These are phyloP conservation scores for Crithidia mellificae DNA, from an alignment of 208 protist genomes.

Conservation along the genomic window DNA sequence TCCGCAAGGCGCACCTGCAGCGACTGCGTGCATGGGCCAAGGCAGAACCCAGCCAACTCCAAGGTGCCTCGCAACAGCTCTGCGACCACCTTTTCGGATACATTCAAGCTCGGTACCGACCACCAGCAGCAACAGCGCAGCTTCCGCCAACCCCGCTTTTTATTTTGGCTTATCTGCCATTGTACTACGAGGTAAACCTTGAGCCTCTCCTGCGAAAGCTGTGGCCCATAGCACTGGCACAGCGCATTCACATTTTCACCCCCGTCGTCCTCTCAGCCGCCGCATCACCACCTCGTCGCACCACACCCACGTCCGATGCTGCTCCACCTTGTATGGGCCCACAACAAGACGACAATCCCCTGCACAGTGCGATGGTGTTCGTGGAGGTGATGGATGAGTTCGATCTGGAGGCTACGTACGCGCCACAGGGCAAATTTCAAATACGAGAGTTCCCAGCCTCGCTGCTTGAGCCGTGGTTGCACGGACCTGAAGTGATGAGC, in stretches of 20 bases:
- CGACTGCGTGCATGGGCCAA: slow-evolving; percentile 44
- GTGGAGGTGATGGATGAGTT: slow-evolving; percentile 59
- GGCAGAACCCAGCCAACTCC: slow-evolving; percentile 32
- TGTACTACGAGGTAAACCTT: slow-evolving; percentile 80
- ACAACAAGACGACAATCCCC: slow-evolving; percentile 5
- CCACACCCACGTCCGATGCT: not conserved
- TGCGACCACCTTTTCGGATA: slow-evolving; percentile 50
- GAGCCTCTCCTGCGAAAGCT: slow-evolving; percentile 56
- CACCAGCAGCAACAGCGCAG: not conserved
- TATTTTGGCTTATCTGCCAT: slow-evolving; percentile 64
- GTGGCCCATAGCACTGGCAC: slow-evolving; percentile 30
- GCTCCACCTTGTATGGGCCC: too few relatives aligned
- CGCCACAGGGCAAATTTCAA: slow-evolving; percentile 37
- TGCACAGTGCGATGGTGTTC: slow-evolving; percentile 58
- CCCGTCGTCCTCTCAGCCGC: slow-evolving; percentile 32
- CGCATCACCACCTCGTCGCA: not conserved
- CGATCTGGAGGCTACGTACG: slow-evolving; percentile 51
- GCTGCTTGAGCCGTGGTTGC: slow-evolving; percentile 34
- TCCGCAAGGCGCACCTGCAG: slow-evolving; percentile 49
- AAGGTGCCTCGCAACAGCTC: slow-evolving; percentile 34
- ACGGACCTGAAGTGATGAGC: not conserved
- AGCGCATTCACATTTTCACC: slow-evolving; percentile 32
- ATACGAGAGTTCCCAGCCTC: slow-evolving; percentile 47
- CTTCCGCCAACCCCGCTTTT: slow-evolving; percentile 27
- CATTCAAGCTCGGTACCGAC: slow-evolving; percentile 25